Evolutionary conservation across 2,329 filamentous ascomycete genomes (phyloP), one percentile per base, ranked within the genome.

Genomic region (Tolypocladium album): DNA sequence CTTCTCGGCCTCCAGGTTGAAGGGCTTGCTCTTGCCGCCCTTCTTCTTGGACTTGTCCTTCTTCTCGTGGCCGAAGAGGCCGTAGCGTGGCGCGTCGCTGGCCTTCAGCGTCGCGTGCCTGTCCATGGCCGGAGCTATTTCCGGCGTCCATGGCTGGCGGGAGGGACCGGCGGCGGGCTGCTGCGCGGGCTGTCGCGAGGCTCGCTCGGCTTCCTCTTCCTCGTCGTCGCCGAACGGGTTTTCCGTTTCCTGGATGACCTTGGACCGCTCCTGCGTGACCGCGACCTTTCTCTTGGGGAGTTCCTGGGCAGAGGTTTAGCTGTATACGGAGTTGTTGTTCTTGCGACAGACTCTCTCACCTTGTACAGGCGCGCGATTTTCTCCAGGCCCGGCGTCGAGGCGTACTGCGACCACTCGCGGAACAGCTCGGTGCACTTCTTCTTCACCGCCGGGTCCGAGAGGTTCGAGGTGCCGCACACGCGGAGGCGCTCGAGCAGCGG

Each of bases 351-450:
- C 27, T 31, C 27, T 3, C 56, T 36, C 69, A 84, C 82, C 74
- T 81, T 81, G 71, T 97, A 92, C 15, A 99, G 82, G 45, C 79
- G 83, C n/a, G 90, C 85, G 62, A 97, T 86, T 36, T 86, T 82
- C 67, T 90, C 86, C 67, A 97, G 84, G 0, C 93, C 93, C 1
- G 88, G 86, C 0, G 86, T 90, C 60, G 83, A 84, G 67, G 90
- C 90, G 75, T 96, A 97, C 61, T 89, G 86, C 34, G 91, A 86
- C 94, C 94, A 99, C 72, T 90, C 86, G 56, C 87, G 82, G 71
- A 96, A 99, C 3, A 99, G 79, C 61, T 89, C 84, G 57, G 89
- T 88, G 71, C 92, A 96, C 75, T 96, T 97, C 63, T 88, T 85
- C 67, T 85, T 88, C n/a, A 99, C 93, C 61, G 90, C 85, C 0